phyloP scores from a whole-genome alignment of 2,329 filamentous ascomycete genomes.

The Colletotrichum navitas region DNA sequence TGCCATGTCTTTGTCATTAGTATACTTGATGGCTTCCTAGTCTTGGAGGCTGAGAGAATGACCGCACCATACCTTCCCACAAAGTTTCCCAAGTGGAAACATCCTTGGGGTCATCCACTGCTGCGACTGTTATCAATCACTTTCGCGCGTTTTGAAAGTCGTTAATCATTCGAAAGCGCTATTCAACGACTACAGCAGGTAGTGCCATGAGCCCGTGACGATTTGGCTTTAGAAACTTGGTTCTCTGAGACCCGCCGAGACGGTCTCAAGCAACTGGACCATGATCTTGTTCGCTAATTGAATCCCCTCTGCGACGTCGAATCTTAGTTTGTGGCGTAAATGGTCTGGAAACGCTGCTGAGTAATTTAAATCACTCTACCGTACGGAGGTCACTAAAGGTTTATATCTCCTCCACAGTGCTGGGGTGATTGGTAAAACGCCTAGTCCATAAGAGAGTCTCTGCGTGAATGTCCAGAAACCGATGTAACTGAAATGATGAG shows the following conservation, averaged over 20 bases:
- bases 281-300: too few relatives aligned
- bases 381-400: background rate
- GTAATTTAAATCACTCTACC: background rate
- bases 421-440: conserved; percentile 49
- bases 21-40: conserved; percentile 51
- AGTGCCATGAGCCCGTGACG: too few relatives aligned
- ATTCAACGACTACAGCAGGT: too few relatives aligned
- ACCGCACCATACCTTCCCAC: conserved; percentile 53
- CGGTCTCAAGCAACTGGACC: too few relatives aligned
- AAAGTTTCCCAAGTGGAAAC: conserved; percentile 50
- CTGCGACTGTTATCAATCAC: conserved; percentile 44
- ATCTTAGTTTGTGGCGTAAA: background rate
- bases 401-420: conserved; percentile 44
- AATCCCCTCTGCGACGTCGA: too few relatives aligned
- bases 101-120: conserved; percentile 46
- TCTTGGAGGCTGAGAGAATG: conserved; percentile 48
- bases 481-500: conserved; percentile 47
- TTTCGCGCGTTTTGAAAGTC: too few relatives aligned
- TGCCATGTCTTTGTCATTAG: conserved; percentile 47
- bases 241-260: too few relatives aligned
- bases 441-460: conserved; percentile 48
- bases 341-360: conserved; percentile 5
- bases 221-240: too few relatives aligned
- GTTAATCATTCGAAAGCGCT: too few relatives aligned
- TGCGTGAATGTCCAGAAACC: conserved; percentile 44